phyloP scores from a whole-genome alignment of 352 stramenopile species.

The Phytophthora palmivora region DNA sequence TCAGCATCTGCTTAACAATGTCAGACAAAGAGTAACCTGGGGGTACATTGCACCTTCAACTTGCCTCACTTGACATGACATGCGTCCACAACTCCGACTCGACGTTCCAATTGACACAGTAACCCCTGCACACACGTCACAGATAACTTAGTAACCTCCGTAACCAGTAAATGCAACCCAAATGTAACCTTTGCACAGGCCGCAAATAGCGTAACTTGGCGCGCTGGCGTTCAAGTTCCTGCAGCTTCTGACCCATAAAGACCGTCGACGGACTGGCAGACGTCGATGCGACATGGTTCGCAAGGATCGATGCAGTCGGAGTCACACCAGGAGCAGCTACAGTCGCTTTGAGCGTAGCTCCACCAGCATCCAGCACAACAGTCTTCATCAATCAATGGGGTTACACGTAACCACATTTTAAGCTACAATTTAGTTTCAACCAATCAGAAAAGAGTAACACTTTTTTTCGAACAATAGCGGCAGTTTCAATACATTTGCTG shows the following conservation, averaged over 20 bases:
- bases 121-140: slow-evolving; percentile 48
- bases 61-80: slow-evolving; percentile 56
- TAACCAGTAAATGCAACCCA: slow-evolving; percentile 6
- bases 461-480: too few relatives aligned
- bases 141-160: slow-evolving; percentile 4
- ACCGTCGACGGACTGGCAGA: slow-evolving; percentile 27
- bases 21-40: slow-evolving; percentile 12
- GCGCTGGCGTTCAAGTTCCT: slow-evolving; percentile 61
- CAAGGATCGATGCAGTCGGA: slow-evolving; percentile 30
- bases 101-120: slow-evolving; percentile 86
- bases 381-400: slow-evolving; percentile 36
- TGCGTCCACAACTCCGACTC: slow-evolving; percentile 68
- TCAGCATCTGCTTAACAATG: slow-evolving; percentile 45
- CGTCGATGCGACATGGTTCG: slow-evolving; percentile 56
- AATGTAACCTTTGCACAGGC: slow-evolving; percentile 49
- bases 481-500: too few relatives aligned
- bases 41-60: slow-evolving; percentile 20
- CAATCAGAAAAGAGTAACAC: too few relatives aligned
- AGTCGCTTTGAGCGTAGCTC: slow-evolving; percentile 69
- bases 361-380: slow-evolving; percentile 65
- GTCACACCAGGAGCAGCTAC: slow-evolving; percentile 31
- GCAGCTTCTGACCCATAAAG: slow-evolving; percentile 56
- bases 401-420: background rate
- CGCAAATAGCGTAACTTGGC: slow-evolving; percentile 54
- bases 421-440: too few relatives aligned